Conservation (phyloP, 2,329 filamentous ascomycete species). For the Penicillium hordei region DNA sequence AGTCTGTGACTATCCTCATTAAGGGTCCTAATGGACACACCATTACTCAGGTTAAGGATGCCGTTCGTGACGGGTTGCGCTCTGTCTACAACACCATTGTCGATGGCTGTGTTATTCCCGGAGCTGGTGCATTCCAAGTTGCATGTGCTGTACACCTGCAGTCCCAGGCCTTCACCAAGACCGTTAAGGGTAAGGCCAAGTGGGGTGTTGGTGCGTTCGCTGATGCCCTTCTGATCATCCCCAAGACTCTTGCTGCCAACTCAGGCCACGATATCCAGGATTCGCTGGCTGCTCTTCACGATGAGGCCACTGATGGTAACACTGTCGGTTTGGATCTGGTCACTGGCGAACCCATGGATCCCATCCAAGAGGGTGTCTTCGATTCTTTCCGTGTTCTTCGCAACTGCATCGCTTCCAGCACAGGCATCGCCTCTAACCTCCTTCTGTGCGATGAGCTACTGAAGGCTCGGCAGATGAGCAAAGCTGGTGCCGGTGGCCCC, state of each 20-base stretch:
- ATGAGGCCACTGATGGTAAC: constrained; percentile 81
- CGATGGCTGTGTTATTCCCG: constrained; percentile 92
- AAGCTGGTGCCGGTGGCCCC: constrained; percentile 43
- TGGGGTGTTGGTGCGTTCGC: constrained; percentile 94
- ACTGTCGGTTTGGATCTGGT: constrained; percentile 81
- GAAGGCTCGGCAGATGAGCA: constrained; percentile 92
- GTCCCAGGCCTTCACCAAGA: constrained; percentile 81
- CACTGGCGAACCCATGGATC: constrained; percentile 92
- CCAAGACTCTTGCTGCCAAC: constrained; percentile 95
- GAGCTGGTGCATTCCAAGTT: constrained; percentile 93
- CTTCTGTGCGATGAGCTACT: constrained; percentile 94
- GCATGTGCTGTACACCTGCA: constrained; percentile 84
- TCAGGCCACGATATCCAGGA: constrained; percentile 97
- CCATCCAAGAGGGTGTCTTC: constrained; percentile 85
- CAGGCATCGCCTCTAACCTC: constrained; percentile 92
- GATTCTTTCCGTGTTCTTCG: constrained; percentile 94
- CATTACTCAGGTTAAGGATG: constrained; percentile 94
- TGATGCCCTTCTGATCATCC: constrained; percentile 90
- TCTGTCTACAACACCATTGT: constrained; percentile 99
- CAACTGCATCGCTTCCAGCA: constrained; percentile 90
- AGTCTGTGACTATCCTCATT: constrained; percentile 95
- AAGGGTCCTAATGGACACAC: constrained; percentile 97
- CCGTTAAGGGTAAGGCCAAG: constrained; percentile 96
- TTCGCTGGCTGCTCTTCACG: constrained; percentile 79
- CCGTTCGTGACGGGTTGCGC: constrained; percentile 88